Evolutionary conservation across 495 filamentous ascomycete species (phyloP), one percentile per base, ranked within the genome.

Genomic region (Aspergillus indologenus): DNA sequence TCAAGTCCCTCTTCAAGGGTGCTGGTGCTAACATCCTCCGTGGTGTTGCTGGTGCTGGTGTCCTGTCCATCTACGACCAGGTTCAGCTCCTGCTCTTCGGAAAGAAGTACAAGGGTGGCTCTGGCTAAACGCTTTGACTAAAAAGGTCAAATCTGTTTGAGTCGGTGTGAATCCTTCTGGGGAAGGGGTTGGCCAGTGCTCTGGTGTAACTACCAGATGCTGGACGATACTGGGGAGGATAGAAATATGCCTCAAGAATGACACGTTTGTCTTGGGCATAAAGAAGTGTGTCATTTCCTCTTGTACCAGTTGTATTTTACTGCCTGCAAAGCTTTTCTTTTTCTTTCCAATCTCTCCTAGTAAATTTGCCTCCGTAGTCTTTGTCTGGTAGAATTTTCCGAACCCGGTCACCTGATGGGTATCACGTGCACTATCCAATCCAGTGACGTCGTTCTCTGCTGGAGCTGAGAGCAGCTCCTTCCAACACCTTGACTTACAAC

Each of bases 21-120:
- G 94, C 94, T 72, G 94, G 95, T 90, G 94, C 94, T 82, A 98
- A 98, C 88, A 98, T 98, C 79, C 95, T 98, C 83, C 94, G 94
- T 96, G 94, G 94, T 96, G 94, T 98, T 71, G 94, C 94, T 74
- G 94, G 94, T 91, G 94, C 94, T 81, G 94, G 94, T 98, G 94
- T 98, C 78, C 86, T 98, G 73, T 98, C 94, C 73, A 96, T 98
- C 90, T 98, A 98, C 80, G 94, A 98, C 78, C 94, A 98, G 84
- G 90, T 87, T 76, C 94, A 98, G 88, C 84, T 98, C 72, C 78
- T 98, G 75, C 83, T 98, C 79, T 97, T 98, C 90, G 94, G 94
- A 75, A 96, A 98, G 90, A 88, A 90, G 83, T 98, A 92, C 94
- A 97, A 64, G 50, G 48, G 54, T 53, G 59, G 53, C 40, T 56